Conservation (phyloP, 1,139 yeast species). For the Pichia cactophila region DNA sequence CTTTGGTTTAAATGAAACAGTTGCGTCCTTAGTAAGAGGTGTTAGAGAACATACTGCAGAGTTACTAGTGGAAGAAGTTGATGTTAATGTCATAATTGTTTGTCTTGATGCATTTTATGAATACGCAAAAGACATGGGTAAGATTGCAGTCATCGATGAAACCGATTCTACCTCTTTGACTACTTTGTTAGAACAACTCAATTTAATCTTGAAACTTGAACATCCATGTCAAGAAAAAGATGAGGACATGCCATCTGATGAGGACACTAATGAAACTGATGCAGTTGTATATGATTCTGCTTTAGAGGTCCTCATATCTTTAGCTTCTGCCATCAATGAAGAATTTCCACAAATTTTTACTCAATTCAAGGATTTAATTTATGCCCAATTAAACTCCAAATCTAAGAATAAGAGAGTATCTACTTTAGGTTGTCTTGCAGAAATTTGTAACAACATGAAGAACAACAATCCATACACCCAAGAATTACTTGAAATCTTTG, state of each 20-base stretch:
- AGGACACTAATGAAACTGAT: conserved; percentile 71
- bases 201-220: conserved; percentile 66
- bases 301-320: conserved; percentile 72
- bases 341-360: conserved; percentile 66
- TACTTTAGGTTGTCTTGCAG: conserved; percentile 87
- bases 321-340: conserved; percentile 66
- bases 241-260: conserved; percentile 32
- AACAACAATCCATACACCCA: conserved; percentile 57
- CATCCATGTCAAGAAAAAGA: conserved; percentile 72
- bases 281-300: conserved; percentile 80
- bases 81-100: conserved; percentile 70
- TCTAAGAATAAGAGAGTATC: conserved; percentile 72
- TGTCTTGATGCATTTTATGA: conserved; percentile 71
- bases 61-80: conserved; percentile 70
- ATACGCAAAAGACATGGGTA: conserved; percentile 64
- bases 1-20: conserved; percentile 42
- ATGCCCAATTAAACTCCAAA: conserved; percentile 54
- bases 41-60: conserved; percentile 62
- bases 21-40: conserved; percentile 53
- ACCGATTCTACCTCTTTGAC: conserved; percentile 56
- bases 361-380: conserved; percentile 62
- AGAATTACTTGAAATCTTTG: conserved; percentile 64
- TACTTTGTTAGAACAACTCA: conserved; percentile 58
- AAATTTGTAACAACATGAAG: conserved; percentile 73
- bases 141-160: conserved; percentile 57